Percentiles rank a stretch among this genome's conserved stretches.
phyloP scores from a whole-genome alignment of 78 protist genomes.

The Creolimax fragrantissima region DNA sequence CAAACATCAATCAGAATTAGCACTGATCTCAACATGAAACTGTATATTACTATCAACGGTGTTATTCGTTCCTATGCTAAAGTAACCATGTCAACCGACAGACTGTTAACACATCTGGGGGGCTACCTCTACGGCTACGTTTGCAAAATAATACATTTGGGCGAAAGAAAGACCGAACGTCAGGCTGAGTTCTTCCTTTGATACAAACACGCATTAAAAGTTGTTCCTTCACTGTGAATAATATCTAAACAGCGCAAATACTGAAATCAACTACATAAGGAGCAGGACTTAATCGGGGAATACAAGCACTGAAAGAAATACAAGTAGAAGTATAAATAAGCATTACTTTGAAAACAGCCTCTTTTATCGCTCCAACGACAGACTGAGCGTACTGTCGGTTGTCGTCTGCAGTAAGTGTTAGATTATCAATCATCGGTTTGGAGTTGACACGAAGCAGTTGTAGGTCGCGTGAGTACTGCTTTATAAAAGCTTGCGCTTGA shows the following conservation, averaged over 20 bases:
- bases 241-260: too few species aligned
- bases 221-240: too few species aligned
- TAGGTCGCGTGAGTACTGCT: not conserved
- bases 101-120: not conserved
- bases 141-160: too few species aligned
- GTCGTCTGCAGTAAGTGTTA: not conserved
- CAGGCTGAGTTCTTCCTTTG: too few species aligned
- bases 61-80: not conserved
- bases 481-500: not conserved
- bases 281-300: too few species aligned
- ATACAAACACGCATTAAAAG: too few species aligned
- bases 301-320: too few species aligned
- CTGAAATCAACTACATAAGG: too few species aligned
- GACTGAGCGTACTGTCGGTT: not conserved
- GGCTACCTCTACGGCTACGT: not conserved
- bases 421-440: not conserved
- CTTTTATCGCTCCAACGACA: not conserved
- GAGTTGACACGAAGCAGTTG: not conserved
- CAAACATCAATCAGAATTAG: too few species aligned
- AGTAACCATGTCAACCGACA: not conserved
- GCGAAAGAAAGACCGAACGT: too few species aligned
- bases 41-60: not conserved
- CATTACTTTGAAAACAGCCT: not conserved
- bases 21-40: not conserved
- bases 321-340: not conserved